Evolutionary conservation across 2,329 filamentous ascomycete genomes (phyloP).

Genomic region (Aureobasidium sp.): DNA sequence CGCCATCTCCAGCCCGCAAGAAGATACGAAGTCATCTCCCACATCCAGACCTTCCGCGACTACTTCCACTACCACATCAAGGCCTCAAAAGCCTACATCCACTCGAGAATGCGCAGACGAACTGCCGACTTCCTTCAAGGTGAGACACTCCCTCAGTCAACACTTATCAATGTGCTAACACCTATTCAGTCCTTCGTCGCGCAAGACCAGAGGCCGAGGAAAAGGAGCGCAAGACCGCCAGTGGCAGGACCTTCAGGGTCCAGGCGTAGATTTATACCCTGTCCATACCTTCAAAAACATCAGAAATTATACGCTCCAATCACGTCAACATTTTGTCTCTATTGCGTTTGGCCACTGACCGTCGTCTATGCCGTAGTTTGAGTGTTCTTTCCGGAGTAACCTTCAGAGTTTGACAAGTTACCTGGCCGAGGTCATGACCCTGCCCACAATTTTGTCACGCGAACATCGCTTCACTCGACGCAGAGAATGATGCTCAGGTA

Average conservation of each 20-base stretch:
- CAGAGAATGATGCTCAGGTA: background rate
- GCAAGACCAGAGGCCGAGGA: conserved; percentile 93
- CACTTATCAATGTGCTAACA: background rate
- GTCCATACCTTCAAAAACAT: conserved; percentile 1
- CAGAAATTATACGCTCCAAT: background rate
- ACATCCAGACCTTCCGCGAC: conserved; percentile 99
- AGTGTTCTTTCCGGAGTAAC: too few species aligned
- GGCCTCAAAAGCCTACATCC: conserved; percentile 97
- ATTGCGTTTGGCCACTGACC: too few species aligned
- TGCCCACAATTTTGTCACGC: background rate
- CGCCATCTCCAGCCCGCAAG: conserved; percentile 85
- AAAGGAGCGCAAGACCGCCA: conserved; percentile 96
- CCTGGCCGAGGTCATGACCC: background rate
- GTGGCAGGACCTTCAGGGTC: conserved; percentile 80
- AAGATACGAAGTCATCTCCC: conserved; percentile 91
- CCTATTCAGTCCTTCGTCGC: conserved; percentile 72
- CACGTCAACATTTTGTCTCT: too few species aligned
- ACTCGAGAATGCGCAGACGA: conserved; percentile 94
- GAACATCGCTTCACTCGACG: background rate
- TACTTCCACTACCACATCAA: conserved; percentile 99
- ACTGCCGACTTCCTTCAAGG: conserved; percentile 98
- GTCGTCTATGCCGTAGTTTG: too few species aligned
- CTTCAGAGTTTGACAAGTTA: background rate
- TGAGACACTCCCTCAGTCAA: conserved; percentile 36
- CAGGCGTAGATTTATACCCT: conserved; percentile 34